phyloP scores from a whole-genome alignment of 2,329 filamentous ascomycete species.

The Colletotrichum euphorbiae region DNA sequence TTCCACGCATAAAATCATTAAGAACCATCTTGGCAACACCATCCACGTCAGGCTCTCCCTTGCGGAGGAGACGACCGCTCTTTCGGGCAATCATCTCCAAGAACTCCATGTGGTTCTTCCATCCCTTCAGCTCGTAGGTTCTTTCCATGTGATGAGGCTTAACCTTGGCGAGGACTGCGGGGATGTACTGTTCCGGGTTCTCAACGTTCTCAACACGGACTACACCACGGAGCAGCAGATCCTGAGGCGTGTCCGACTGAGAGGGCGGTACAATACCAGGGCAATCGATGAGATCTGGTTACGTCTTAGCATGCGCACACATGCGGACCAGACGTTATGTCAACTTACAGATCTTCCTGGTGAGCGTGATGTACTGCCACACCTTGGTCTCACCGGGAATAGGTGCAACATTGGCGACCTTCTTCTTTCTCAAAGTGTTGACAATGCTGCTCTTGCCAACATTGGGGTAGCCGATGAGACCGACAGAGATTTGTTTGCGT shows the following conservation, averaged over 20 bases:
- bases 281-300: slow-evolving; percentile 84
- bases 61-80: slow-evolving; percentile 85
- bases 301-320: neutral
- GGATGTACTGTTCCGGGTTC: slow-evolving; percentile 95
- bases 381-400: slow-evolving; percentile 98
- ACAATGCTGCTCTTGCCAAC: slow-evolving; percentile 97
- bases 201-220: slow-evolving; percentile 94
- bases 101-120: slow-evolving; percentile 82
- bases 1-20: slow-evolving; percentile 95
- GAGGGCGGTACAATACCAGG: slow-evolving; percentile 96
- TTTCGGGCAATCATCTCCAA: slow-evolving; percentile 89
- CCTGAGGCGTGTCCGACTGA: slow-evolving; percentile 83
- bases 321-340: no score
- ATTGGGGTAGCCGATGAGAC: slow-evolving; percentile 86
- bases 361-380: slow-evolving; percentile 97
- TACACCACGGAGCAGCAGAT: slow-evolving; percentile 90
- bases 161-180: slow-evolving; percentile 79
- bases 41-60: slow-evolving; percentile 94
- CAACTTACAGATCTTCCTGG: slow-evolving; percentile 78
- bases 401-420: slow-evolving; percentile 91
- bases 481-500: slow-evolving; percentile 91
- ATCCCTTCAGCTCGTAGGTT: slow-evolving; percentile 89
- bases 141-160: slow-evolving; percentile 90
- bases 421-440: slow-evolving; percentile 94
- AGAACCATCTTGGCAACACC: slow-evolving; percentile 97